These are phyloP conservation scores for Vickermania spadyakhi DNA, from an alignment of 208 protist genomes.

Conservation along the genomic window DNA sequence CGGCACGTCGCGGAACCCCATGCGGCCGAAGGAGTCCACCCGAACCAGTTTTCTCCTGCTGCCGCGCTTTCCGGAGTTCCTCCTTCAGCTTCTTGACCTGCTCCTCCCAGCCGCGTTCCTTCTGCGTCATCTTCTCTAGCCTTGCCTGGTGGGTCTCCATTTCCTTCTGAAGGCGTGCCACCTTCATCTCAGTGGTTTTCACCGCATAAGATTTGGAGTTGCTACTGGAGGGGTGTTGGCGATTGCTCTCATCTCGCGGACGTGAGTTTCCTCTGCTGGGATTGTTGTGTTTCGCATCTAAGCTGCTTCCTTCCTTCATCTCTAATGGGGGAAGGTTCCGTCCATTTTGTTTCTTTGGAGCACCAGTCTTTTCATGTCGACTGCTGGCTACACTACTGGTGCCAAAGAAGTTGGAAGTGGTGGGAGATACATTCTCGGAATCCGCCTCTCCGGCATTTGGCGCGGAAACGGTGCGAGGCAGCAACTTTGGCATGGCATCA, in stretches of 20 bases:
- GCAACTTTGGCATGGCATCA: too few relatives aligned
- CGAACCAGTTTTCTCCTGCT: conserved; percentile 32
- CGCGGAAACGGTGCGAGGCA: too few relatives aligned
- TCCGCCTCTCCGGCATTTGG: not conserved
- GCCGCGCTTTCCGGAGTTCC: conserved; percentile 61
- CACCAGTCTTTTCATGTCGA: not conserved
- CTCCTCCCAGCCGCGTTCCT: conserved; percentile 75
- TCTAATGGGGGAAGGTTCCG: not conserved
- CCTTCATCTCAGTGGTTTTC: conserved; percentile 11
- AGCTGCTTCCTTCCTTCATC: not conserved
- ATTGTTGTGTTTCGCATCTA: not conserved
- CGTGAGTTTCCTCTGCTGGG: too few relatives aligned
- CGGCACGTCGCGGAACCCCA: conserved; percentile 36
- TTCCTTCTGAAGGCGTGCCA: conserved; percentile 27
- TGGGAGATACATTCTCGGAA: not conserved
- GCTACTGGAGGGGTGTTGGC: not conserved
- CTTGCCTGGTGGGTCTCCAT: conserved; percentile 25
- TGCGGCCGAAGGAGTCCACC: not conserved
- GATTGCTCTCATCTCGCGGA: too few relatives aligned
- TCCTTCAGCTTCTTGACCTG: conserved; percentile 79
- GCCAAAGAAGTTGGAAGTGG: not conserved
- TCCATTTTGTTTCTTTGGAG: not conserved
- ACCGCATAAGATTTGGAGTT: not conserved
- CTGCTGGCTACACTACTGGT: not conserved
- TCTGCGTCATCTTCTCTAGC: conserved; percentile 58